Base-by-base conservation (phyloP, 805 yeast species). In the Danielozyma ontarioensis region DNA sequence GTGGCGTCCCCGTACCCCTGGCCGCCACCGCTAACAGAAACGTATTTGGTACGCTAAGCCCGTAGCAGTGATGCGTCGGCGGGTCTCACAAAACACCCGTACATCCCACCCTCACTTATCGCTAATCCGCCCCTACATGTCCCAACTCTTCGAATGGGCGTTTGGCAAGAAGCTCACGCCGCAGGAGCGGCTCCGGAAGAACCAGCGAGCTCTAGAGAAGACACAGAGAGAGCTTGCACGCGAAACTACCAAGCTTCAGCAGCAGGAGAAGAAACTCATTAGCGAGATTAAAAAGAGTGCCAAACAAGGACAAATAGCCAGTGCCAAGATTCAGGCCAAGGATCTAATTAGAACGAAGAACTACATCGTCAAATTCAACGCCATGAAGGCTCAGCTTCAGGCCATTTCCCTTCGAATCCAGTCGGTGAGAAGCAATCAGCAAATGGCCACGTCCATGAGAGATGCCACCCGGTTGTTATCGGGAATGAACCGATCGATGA, bases 151-250 rank as follows among this genome's bases (percentile, higher is more conserved):
- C 45, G 95, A 89, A 51, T 93, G 97, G 97, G 87, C 85, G 17
- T 93, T 93, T 63, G 98, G 98, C 7, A 85, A 87, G 70, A 76
- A 82, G 54, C 64, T 83, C 42, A 87, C 97, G 30, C 97, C 98
- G 8, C 97, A 89, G 55, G 98, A 93, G 62, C 74, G 88, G 57
- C 75, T 93, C 55, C 78, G 97, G 42, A 90, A 79, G 78, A 94
- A 93, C 61, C 98, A 94, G 66, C 68, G 99, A 36, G 94, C 96
- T 4, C 68, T 93, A 17, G 98, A 93, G 51, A 79, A 89, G 45
- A 89, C 97, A 0, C 97, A 88, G 59, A 70, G 98, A 31, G 99
- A 93, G 53, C 68, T 93, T 31, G 88, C 86, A 26, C 67, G 98
- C 39, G 99, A 93, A 57, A 79, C 86, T 37, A 67, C 72, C 40